phyloP scores from a whole-genome alignment of 1,139 yeast species.

The Keqinozyma sinolaborantium region DNA sequence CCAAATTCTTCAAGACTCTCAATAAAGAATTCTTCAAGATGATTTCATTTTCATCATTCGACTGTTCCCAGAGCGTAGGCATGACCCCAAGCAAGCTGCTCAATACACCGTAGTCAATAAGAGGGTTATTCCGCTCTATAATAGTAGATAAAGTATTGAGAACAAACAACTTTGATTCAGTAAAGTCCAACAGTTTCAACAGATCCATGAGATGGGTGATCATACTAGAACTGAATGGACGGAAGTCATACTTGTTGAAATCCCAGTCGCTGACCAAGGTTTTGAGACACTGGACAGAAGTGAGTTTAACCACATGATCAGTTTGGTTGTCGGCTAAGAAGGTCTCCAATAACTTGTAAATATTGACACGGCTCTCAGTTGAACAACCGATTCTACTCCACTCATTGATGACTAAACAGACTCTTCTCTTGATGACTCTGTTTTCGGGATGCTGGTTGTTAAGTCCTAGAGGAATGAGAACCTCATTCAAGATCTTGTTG shows the following conservation, averaged over 20 bases:
- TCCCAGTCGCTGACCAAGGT: constrained; percentile 83
- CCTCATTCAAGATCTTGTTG: constrained; percentile 51
- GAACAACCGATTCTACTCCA: constrained; percentile 75
- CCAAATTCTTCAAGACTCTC: constrained; percentile 64
- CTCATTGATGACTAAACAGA: constrained; percentile 71
- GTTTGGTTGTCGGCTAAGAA: constrained; percentile 48
- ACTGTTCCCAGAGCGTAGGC: constrained; percentile 72
- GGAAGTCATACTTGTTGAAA: constrained; percentile 63
- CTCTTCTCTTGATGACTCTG: constrained; percentile 70
- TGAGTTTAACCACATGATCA: constrained; percentile 73
- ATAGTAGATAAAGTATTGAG: constrained; percentile 64
- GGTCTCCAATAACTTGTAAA: constrained; percentile 53
- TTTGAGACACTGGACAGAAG: constrained; percentile 71
- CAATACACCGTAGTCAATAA: constrained; percentile 48
- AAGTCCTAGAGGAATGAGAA: constrained; percentile 67
- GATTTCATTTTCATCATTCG: constrained; percentile 53
- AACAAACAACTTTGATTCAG: constrained; percentile 74
- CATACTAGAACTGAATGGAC: constrained; percentile 58
- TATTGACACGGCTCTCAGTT: constrained; percentile 50
- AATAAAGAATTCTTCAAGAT: constrained; percentile 71
- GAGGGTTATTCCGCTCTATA: constrained; percentile 62
- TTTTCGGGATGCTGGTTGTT: constrained; percentile 42
- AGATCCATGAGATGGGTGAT: constrained; percentile 48
- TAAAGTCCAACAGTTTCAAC: constrained; percentile 44
- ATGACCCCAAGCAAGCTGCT: constrained; percentile 56